A percentile compares a stretch with the other conserved stretches of the same genome.
Conservation (phyloP, 225 moss, liverwort and hornwort genomes). For the Polytrichum formosum region DNA sequence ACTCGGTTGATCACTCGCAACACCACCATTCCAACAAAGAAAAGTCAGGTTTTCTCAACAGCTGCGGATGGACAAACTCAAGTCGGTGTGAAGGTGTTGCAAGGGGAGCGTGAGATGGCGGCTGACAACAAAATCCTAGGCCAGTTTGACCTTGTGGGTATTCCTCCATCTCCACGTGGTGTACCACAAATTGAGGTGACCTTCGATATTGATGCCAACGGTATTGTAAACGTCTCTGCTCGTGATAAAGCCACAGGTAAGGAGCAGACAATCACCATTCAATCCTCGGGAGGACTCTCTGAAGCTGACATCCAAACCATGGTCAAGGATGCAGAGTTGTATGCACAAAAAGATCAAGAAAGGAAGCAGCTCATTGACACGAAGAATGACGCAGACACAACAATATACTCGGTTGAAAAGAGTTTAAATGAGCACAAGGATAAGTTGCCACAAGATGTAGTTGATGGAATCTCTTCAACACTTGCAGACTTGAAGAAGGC, state of each 20-base stretch:
- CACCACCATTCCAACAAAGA: constrained; percentile 93
- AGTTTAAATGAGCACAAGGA: constrained; percentile 77
- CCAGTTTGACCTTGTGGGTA: constrained; percentile 88
- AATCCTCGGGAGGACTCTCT: constrained; percentile 87
- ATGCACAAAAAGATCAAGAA: constrained; percentile 85
- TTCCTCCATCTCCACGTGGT: constrained; percentile 86
- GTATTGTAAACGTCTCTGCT: constrained; percentile 86
- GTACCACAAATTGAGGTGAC: constrained; percentile 93
- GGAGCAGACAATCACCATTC: constrained; percentile 88
- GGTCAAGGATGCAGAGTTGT: constrained; percentile 86
- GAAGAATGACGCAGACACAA: constrained; percentile 80
- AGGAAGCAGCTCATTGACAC: constrained; percentile 82
- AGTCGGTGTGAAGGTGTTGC: constrained; percentile 87
- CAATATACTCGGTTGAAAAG: constrained; percentile 64
- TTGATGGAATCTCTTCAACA: constrained; percentile 44
- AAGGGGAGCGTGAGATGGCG: constrained; percentile 97
- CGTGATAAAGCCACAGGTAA: constrained; percentile 87
- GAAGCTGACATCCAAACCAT: constrained; percentile 83
- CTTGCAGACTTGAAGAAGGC: constrained; percentile 67
- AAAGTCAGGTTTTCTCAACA: constrained; percentile 91
- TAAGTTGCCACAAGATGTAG: constrained; percentile 65
- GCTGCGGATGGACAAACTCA: constrained; percentile 88
- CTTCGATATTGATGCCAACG: constrained; percentile 89
- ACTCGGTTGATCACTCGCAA: constrained; percentile 83
- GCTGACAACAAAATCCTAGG: constrained; percentile 72